Evolutionary conservation across 345 rosid genomes (phyloP).

Genomic region (Xanthoceras sorbifolium): DNA sequence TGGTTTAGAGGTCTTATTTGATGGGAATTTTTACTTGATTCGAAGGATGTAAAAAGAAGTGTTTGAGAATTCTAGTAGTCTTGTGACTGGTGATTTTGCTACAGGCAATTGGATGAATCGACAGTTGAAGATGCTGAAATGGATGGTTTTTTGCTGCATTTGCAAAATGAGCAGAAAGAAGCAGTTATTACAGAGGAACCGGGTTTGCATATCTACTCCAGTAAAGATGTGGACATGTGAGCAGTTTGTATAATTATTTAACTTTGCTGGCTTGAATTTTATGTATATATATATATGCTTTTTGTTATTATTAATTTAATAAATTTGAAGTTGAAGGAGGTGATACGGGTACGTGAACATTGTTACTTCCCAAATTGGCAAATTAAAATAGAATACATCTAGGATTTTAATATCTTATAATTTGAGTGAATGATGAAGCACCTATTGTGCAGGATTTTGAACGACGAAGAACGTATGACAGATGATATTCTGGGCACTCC

Average conservation of each 20-base stretch:
- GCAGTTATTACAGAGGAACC: slow-evolving; percentile 61
- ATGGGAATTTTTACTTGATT: not conserved
- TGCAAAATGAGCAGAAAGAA: slow-evolving; percentile 80
- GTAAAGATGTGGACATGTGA: slow-evolving; percentile 90
- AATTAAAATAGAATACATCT: slow-evolving; percentile 3
- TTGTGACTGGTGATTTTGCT: slow-evolving; percentile 16
- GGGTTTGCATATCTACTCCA: slow-evolving; percentile 70
- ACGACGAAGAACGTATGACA: slow-evolving; percentile 48
- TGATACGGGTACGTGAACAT: not conserved
- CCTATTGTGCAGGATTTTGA: slow-evolving; percentile 55
- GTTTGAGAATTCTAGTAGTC: not conserved
- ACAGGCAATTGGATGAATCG: slow-evolving; percentile 63
- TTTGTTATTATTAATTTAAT: not conserved
- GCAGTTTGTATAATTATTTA: slow-evolving; percentile 29
- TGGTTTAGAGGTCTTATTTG: not conserved
- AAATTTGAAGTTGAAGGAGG: not conserved
- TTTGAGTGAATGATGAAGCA: slow-evolving; percentile 1
- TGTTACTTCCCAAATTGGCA: not conserved
- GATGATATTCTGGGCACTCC: slow-evolving; percentile 66
- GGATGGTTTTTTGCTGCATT: slow-evolving; percentile 80
- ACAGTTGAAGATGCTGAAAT: slow-evolving; percentile 65
- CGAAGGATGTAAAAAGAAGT: not conserved
- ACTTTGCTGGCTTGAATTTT: not conserved
- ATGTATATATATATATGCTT: no score
- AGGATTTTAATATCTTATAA: not conserved